Evolutionary conservation across 805 yeast genomes (phyloP), one percentile per base, ranked within the genome.

Genomic region (Teunomyces gatunensis): DNA sequence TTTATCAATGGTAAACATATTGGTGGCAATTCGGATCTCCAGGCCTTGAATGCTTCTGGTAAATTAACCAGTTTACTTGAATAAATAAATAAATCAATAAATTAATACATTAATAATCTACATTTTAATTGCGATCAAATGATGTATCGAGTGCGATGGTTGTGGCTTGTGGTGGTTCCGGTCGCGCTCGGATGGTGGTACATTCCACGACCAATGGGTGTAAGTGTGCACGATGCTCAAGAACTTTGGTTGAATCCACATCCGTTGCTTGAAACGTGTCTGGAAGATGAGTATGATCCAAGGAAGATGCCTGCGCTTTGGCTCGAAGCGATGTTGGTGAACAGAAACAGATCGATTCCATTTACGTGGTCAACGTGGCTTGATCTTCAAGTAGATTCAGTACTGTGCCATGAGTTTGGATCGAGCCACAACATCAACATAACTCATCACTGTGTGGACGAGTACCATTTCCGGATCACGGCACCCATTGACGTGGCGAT

Each of bases 1-100:
- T 68, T 68, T 47, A 67, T 68, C 42, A 60, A 56, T 35, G 70
- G 70, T n/a, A 58, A 67, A 51, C 72, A 67, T 51, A 59, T 68
- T 47, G 74, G 74, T 9, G 74, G 74, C 7, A 67, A 68, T 51
- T 65, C 70, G 11, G 69, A 65, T 47, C 50, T 68, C 41, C 72
- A 68, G 48, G 57, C 50, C 9, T 61, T 68, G 53, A 44, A 59
- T 32, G 45, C 51, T 3, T 39, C 48, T 29, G 68, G 61, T 36
- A 52, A 64, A 54, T 63, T 68, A 49, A 15, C 29, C 40, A 37
- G 23, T 15, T 21, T 37, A n/a, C 40, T 37, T 20, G 27, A 25
- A 25, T 25, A 9, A 25, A 25, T 7, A 6, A 7, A 21, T 20
- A 11, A 25, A 25, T 25, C 1, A 25, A 25, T 7, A 6, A 7